Conservation (phyloP, 129 eudicot species). For the Calendula officinalis region DNA sequence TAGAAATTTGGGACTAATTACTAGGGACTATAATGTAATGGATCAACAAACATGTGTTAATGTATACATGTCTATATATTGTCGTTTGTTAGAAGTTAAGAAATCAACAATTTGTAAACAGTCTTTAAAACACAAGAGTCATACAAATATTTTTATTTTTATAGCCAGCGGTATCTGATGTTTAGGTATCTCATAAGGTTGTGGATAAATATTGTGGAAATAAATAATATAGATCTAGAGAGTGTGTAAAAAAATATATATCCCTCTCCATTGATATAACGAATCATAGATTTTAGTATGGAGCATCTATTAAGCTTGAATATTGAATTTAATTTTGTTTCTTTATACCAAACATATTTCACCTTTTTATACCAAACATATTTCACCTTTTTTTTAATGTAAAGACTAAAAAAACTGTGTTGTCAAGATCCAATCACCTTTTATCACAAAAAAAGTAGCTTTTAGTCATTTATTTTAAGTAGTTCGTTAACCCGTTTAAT, state of each 20-base stretch:
- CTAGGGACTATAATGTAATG: too few relatives aligned
- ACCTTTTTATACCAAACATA: neutral
- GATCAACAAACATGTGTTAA: neutral
- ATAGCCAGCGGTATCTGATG: too few relatives aligned
- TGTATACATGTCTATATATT: neutral
- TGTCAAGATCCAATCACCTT: neutral
- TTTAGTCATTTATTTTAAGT: neutral
- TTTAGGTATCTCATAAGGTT: too few relatives aligned
- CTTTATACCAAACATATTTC: neutral
- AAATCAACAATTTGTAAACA: neutral
- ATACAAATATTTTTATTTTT: too few relatives aligned
- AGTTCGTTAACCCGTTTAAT: neutral
- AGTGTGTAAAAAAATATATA: neutral
- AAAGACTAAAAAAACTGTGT: neutral
- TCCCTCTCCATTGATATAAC: neutral
- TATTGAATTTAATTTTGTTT: neutral
- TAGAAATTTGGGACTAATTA: too few relatives aligned
- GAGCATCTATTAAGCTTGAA: constrained; percentile 15
- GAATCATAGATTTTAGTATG: neutral
- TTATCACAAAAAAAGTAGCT: neutral
- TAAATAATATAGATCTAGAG: too few relatives aligned
- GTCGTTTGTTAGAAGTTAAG: neutral
- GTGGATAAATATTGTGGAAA: too few relatives aligned
- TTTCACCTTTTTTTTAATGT: neutral
- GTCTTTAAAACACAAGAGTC: neutral